A percentile compares a stretch with the other conserved stretches of the same genome.
phyloP scores from a whole-genome alignment of 2,329 filamentous ascomycete species.

The Aspergillus fructus region DNA sequence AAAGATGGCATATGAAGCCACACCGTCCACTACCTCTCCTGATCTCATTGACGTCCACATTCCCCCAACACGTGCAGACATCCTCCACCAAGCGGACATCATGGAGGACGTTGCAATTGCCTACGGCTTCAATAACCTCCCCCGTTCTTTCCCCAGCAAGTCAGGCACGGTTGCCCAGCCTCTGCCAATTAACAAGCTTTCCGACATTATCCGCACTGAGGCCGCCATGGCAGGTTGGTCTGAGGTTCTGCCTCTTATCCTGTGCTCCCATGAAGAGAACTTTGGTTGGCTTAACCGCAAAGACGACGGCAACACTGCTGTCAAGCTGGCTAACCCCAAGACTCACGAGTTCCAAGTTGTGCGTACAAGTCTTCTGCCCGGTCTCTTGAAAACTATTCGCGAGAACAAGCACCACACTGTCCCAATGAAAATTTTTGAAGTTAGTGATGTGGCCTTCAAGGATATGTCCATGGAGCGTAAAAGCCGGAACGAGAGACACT shows the following conservation, averaged over 20 bases:
- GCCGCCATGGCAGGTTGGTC: constrained; percentile 93
- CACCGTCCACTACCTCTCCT: constrained; percentile 66
- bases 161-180: constrained; percentile 83
- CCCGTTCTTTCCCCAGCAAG: constrained; percentile 80
- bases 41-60: constrained; percentile 78
- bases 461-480: constrained; percentile 78
- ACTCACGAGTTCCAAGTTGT: constrained; percentile 92
- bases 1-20: constrained; percentile 86
- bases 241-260: constrained; percentile 92
- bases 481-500: constrained; percentile 89
- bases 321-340: constrained; percentile 89
- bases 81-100: constrained; percentile 94
- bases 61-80: constrained; percentile 86
- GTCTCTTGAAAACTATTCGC: constrained; percentile 86
- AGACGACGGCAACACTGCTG: constrained; percentile 79
- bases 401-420: constrained; percentile 89
- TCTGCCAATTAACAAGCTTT: constrained; percentile 88
- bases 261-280: constrained; percentile 98
- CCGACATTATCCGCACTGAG: constrained; percentile 85
- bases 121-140: constrained; percentile 96
- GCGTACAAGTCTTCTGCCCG: constrained; percentile 79
- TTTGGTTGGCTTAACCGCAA: constrained; percentile 90
- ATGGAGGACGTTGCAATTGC: constrained; percentile 98
- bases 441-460: constrained; percentile 88
- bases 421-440: constrained; percentile 90